Conservation (phyloP, 371 early-diverging fungal genomes). For the Apophysomyces variabilis region DNA sequence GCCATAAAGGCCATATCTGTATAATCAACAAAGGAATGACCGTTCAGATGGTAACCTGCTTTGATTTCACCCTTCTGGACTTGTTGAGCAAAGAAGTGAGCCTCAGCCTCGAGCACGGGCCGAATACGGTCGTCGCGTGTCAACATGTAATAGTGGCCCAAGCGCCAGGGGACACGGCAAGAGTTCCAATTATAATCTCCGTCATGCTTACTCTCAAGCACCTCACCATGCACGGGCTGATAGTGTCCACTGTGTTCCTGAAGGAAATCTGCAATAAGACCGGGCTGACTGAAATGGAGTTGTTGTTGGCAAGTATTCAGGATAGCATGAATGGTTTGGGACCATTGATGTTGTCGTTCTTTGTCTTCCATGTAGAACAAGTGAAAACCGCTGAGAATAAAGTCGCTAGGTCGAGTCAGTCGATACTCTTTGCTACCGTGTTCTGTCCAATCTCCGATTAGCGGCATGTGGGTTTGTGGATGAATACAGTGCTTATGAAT, state of each 20-base stretch:
- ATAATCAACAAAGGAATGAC: conserved; percentile 55
- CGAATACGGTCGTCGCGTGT: conserved; percentile 58
- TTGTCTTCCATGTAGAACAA: conserved; percentile 63
- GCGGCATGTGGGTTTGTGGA: conserved; percentile 58
- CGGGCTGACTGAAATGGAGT: conserved; percentile 52
- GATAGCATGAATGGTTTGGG: conserved; percentile 54
- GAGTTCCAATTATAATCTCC: conserved; percentile 60
- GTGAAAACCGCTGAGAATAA: conserved; percentile 61
- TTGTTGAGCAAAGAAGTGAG: conserved; percentile 62
- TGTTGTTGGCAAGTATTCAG: conserved; percentile 48
- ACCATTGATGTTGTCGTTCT: conserved; percentile 57
- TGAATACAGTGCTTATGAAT: conserved; percentile 64
- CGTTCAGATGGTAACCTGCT: conserved; percentile 64
- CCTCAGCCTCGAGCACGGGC: conserved; percentile 54
- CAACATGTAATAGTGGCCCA: conserved; percentile 63
- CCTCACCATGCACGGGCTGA: conserved; percentile 51
- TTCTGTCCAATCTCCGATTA: conserved; percentile 68
- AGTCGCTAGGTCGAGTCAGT: conserved; percentile 65
- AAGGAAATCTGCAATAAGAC: conserved; percentile 66
- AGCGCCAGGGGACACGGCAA: conserved; percentile 66
- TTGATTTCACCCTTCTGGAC: conserved; percentile 42
- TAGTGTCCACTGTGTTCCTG: conserved; percentile 41
- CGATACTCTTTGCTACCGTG: conserved; percentile 57
- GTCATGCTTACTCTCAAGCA: conserved; percentile 58
- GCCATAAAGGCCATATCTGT: conserved; percentile 68